Base-by-base conservation (phyloP, 2,329 filamentous ascomycete genomes). In the Alternaria panax region DNA sequence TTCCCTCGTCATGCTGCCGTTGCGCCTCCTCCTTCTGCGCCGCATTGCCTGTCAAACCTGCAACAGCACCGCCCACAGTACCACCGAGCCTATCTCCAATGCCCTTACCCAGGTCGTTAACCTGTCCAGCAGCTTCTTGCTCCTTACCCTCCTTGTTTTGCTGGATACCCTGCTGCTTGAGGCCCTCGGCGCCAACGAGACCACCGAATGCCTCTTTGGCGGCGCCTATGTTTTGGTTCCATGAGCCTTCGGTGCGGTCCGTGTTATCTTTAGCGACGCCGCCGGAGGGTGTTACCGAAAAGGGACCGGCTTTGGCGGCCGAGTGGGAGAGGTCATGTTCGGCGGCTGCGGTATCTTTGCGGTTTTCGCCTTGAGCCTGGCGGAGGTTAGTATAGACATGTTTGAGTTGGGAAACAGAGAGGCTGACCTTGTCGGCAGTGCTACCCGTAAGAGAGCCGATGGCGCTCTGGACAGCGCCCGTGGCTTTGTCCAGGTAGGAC, bases 171-270 rank as follows among this genome's bases (percentile, higher is more conserved):
- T 88, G 75, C 47, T 87, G 83, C 82, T 93, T 94, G 54, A 97
- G 79, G 32, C 83, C 84, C 80, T 95, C 90, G 64, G 87, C 88
- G 60, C 93, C 94, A 25, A 94, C 67, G 5, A 94, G 70, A 18
- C 89, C 88, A 58, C 94, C 94, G 1, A 95, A 64, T 5, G 88
- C 83, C 77, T 97, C 92, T 83, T 97, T 97, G 42, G 89, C 89
- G 1, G 90, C 87, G 52, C 93, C 94, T n/a, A 93, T 74, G 5
- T 92, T 96, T 81, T 97, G 93, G 82, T 97, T 92, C 88, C 90
- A 96, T 18, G 85, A 84, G 42, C 94, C 93, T 18, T 86, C 76
- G 22, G 84, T 81, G 65, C 93, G 91, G 76, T 94, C 83, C 11
- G 88, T 83, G 78, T 92, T 84, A 78, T 97, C 92, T 67, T 86